Evolutionary conservation across 2,329 filamentous ascomycete genomes (phyloP), one percentile per base, ranked within the genome.

Genomic region (Didymella sp.): DNA sequence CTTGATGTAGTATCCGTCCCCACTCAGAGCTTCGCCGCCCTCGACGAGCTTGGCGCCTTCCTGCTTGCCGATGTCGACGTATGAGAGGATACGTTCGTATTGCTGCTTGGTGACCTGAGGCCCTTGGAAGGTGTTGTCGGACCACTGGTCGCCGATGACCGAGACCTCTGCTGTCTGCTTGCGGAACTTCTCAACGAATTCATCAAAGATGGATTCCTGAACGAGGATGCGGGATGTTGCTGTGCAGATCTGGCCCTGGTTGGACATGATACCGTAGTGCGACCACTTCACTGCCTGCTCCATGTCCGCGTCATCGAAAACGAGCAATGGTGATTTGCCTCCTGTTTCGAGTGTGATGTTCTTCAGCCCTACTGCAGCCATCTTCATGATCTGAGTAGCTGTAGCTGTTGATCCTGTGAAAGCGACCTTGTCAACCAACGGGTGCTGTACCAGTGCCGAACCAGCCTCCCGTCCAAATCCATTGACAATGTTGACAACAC

Each of bases 391-490:
- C 38, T 87, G 81, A 41, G 84, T 83, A 2, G 86, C 90, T 0
- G 89, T 92, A 2, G 78, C 77, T 0, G 89, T 92, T 4, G 85
- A 89, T 31, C 90, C 90, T 0, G 89, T 92, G 63, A 92, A 93
- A 0, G 89, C 88, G 52, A 93, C 80, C 78, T 92, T 92, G 70
- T 90, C 86, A 19, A 93, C 81, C 21, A 82, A 81, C 19, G 84
- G 76, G 69, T 92, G 89, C 31, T 81, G 80, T 1, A 85, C 87
- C 12, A 92, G 80, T 77, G 79, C 81, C 0, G 84, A 82, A 0
- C 86, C 85, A 3, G 87, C 80, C 35, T 78, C 76, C 56, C 86
- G 84, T 24, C 83, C 84, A 9, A 89, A 86, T 52, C 86, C 86
- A 42, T 82, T 68, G 6, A 78, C 49, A 33, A 79, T 69, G 33